A percentile compares a stretch with the other conserved stretches of the same genome.
phyloP scores from a whole-genome alignment of 768 basidiomycete species.

The Tylopilus sp. region DNA sequence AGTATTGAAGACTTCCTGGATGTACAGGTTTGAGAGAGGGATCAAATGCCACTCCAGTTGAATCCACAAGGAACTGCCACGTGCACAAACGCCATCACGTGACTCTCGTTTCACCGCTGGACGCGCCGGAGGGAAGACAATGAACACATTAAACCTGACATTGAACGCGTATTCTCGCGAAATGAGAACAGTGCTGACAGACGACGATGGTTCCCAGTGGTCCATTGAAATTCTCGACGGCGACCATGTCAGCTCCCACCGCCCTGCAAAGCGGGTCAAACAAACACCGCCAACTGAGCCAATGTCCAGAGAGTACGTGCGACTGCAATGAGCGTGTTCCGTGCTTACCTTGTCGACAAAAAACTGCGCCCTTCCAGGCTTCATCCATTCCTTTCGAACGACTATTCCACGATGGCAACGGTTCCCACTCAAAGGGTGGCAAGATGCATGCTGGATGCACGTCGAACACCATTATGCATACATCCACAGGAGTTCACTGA shows the following conservation, averaged over 20 bases:
- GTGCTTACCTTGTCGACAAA: constrained; percentile 8
- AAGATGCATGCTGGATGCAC: neutral
- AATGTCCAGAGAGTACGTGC: constrained; percentile 16
- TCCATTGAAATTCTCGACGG: constrained; percentile 32
- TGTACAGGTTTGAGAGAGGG: too few species aligned
- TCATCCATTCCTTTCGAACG: constrained; percentile 15
- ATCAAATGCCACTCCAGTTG: too few species aligned
- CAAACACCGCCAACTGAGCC: constrained; percentile 12
- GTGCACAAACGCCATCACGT: constrained; percentile 14
- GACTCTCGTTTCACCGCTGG: neutral
- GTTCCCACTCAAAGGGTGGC: neutral
- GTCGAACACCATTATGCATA: neutral
- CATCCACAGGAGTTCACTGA: neutral
- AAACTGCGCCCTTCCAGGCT: constrained; percentile 9
- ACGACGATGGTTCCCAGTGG: constrained; percentile 26
- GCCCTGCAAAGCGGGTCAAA: constrained; percentile 22
- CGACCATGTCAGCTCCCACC: constrained; percentile 13
- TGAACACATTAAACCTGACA: neutral
- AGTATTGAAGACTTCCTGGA: too few species aligned
- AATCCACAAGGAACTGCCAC: too few species aligned
- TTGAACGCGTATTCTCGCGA: constrained; percentile 3
- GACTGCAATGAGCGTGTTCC: constrained; percentile 8
- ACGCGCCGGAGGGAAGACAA: neutral
- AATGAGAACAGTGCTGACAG: constrained; percentile 14
- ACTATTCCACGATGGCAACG: constrained; percentile 10